Evolutionary conservation across 768 basidiomycete species (phyloP), one percentile per base, ranked within the genome.

Genomic region (Amanita muscaria): DNA sequence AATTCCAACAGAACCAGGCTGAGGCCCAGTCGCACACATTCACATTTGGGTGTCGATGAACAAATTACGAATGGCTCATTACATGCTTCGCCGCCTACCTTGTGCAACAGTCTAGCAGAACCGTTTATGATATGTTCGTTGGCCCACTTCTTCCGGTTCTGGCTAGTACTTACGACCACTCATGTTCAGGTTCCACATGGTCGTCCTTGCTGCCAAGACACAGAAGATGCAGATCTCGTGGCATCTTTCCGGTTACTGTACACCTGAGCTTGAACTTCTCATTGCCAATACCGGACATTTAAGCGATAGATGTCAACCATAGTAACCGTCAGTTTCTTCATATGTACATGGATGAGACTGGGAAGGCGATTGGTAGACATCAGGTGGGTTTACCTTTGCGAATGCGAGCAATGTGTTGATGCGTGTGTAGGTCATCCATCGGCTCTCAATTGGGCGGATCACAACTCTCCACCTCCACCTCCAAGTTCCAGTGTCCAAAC

Each of bases 201-300:
- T 98, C 32, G 87, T 99, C 4, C 73, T 99, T 7, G 93, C 94
- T 1, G 96, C 98, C 52, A 93, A 97, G 60, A 73, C 97, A 21
- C 76, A 98, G 19, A 94, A 99, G 92, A 91, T 56, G 78, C 84
- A 0, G 96, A 98, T 60, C 69, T 99, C 49, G 80, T 88, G 0
- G 78, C 76, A 1, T 92, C 92, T 2, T 98, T 96, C 76, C 74
- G 79, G 50, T 69, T 96, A 24, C 81, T 86, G 45, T 12, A 68
- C 84, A 4, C 74, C 79, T 0, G 82, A 87, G 44, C 68, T 77
- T 56, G 88, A 84, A 51, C 64, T 82, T 14, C 70, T 79, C 2
- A 67, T 70, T 15, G 64, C 72, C 36, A 77, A 67, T 52, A 77
- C 68, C 53, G 79, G 82, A 5, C 65, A 88, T 44, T 64, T 83